phyloP scores from a whole-genome alignment of 371 early-diverging fungal species.

The Batrachochytrium dendrobatidis region DNA sequence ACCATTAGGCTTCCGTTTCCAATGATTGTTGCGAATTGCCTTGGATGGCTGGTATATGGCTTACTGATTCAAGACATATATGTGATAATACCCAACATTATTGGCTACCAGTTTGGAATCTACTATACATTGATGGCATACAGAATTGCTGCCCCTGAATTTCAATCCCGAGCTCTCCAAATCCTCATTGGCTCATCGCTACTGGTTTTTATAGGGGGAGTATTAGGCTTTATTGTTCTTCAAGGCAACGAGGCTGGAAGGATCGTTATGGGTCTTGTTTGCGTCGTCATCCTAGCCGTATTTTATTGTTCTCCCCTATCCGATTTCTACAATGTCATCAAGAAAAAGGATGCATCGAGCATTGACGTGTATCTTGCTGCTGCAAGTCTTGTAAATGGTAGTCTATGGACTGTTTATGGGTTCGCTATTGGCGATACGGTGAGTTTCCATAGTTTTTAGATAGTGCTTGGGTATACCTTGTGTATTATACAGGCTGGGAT shows the following conservation, averaged over 20 bases:
- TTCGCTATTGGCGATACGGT: background rate
- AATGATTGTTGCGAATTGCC: constrained; percentile 5
- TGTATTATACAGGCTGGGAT: background rate
- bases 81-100: constrained; percentile 7
- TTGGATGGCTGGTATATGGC: constrained; percentile 6
- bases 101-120: constrained; percentile 5
- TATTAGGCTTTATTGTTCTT: background rate
- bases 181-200: background rate
- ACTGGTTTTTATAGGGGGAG: background rate
- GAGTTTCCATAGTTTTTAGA: background rate
- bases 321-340: background rate
- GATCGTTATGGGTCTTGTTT: background rate
- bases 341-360: background rate
- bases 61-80: background rate
- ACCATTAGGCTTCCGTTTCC: constrained; percentile 7
- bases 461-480: background rate
- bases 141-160: background rate
- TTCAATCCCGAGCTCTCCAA: background rate
- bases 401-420: background rate
- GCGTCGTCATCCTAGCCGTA: background rate
- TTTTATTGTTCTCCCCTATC: background rate
- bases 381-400: background rate
- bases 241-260: background rate
- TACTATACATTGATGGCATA: constrained; percentile 5
- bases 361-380: background rate